Conservation (phyloP, 1,284 basidiomycete genomes). For the Apiotrichum sp. region DNA sequence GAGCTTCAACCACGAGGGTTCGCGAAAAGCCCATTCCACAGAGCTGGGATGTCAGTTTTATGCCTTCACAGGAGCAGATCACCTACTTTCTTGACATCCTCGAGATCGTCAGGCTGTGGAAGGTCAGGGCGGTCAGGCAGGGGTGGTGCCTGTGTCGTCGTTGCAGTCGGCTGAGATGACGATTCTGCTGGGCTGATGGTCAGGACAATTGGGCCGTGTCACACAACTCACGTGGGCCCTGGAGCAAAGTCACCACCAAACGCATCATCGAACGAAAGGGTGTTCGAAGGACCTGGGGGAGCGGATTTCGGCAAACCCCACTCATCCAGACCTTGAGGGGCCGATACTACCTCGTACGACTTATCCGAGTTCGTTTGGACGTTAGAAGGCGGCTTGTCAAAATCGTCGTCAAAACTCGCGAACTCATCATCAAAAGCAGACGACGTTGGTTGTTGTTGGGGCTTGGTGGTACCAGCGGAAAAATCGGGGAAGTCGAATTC, state of each 20-base stretch:
- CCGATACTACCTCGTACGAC: slow-evolving; percentile 39
- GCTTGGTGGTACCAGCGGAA: slow-evolving; percentile 42
- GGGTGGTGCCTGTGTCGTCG: slow-evolving; percentile 13
- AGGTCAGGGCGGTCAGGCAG: slow-evolving; percentile 29
- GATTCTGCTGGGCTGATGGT: not conserved
- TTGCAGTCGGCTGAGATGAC: not conserved
- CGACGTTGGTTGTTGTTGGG: not conserved
- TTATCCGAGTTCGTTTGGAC: slow-evolving; percentile 22
- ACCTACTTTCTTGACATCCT: slow-evolving; percentile 46
- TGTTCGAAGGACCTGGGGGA: slow-evolving; percentile 11
- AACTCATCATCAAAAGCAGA: slow-evolving; percentile 44
- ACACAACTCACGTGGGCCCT: slow-evolving; percentile 5
- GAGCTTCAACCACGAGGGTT: slow-evolving; percentile 38
- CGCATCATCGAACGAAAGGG: slow-evolving; percentile 54
- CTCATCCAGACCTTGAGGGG: slow-evolving; percentile 22
- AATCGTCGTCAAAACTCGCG: slow-evolving; percentile 51
- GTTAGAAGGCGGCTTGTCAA: slow-evolving; percentile 26
- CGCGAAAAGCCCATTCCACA: slow-evolving; percentile 47
- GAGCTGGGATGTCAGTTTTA: slow-evolving; percentile 23
- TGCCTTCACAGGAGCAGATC: not conserved
- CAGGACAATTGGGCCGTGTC: not conserved
- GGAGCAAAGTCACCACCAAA: slow-evolving; percentile 48
- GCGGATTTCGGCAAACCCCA: slow-evolving; percentile 16
- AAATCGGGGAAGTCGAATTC: slow-evolving; percentile 72
- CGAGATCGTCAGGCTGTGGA: slow-evolving; percentile 45